Conservation (phyloP, 2,329 filamentous ascomycete genomes). For the Diaporthe sp. region DNA sequence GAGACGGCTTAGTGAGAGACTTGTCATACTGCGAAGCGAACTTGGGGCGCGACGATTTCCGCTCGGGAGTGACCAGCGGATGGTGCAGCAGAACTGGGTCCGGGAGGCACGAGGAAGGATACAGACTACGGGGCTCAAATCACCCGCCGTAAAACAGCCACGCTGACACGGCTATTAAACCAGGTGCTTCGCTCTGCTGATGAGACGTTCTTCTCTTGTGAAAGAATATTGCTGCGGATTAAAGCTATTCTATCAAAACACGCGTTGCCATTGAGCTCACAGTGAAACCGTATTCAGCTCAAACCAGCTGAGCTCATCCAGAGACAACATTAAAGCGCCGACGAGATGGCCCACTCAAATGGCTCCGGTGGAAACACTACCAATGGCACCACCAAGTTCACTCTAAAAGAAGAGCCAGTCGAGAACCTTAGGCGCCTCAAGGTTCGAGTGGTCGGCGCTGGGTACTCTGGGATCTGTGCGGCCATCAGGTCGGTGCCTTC, state of each 20-base stretch:
- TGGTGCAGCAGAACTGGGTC: neutral
- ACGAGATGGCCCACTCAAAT: conserved; percentile 5
- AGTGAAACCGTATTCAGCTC: neutral
- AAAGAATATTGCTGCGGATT: too few relatives aligned
- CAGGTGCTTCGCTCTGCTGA: neutral
- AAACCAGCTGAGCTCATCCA: neutral
- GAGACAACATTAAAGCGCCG: neutral
- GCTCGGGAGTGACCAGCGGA: conserved; percentile 7
- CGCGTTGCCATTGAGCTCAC: neutral
- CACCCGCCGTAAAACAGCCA: neutral
- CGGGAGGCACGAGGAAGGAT: neutral
- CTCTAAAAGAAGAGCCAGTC: conserved; percentile 49
- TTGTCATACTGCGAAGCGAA: conserved; percentile 19
- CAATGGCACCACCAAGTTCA: conserved; percentile 38
- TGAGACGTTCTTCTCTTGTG: too few relatives aligned
- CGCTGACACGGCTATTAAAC: neutral
- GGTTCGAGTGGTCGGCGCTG: conserved; percentile 47
- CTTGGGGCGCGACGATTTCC: neutral
- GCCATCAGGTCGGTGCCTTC: conserved; percentile 49
- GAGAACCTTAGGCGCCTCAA: conserved; percentile 52
- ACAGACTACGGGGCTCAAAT: conserved; percentile 5
- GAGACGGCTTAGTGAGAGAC: conserved; percentile 14
- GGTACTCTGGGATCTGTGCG: conserved; percentile 39
- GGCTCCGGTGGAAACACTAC: neutral
- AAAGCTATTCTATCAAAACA: neutral